Evolutionary conservation across 129 eudicot genomes (phyloP).

Genomic region (Logfia minima): DNA sequence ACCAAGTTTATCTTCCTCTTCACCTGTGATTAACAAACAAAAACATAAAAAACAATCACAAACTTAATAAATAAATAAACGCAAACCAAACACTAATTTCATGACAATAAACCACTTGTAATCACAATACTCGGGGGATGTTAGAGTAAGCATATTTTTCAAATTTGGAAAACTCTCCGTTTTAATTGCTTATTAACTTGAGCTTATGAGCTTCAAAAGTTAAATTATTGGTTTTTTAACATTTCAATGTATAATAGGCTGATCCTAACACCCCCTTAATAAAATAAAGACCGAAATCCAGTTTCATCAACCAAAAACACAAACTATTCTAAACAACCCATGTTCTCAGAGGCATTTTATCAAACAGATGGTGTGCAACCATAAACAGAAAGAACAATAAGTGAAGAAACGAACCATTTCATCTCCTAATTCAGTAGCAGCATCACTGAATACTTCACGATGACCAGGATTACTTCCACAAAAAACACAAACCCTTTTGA

Average conservation of each 20-base stretch:
- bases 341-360: slow-evolving; percentile 7
- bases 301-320: background rate
- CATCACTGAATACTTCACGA: slow-evolving; percentile 79
- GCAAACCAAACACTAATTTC: slow-evolving; percentile 11
- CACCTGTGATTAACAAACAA: slow-evolving; percentile 43
- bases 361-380: slow-evolving; percentile 21
- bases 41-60: slow-evolving; percentile 9
- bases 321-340: background rate
- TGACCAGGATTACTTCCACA: slow-evolving; percentile 93
- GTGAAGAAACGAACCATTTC: slow-evolving; percentile 57
- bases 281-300: background rate
- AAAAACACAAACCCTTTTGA: slow-evolving; percentile 83
- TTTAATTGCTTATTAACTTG: background rate
- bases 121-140: slow-evolving; percentile 4
- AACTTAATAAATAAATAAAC: background rate
- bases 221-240: background rate
- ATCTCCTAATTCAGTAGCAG: slow-evolving; percentile 84
- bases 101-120: slow-evolving; percentile 9
- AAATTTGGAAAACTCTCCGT: background rate
- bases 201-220: background rate
- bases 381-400: slow-evolving; percentile 14
- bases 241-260: too few relatives aligned
- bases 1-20: slow-evolving; percentile 85
- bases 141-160: background rate
- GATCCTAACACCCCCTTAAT: background rate